phyloP scores from a whole-genome alignment of 306 rosid genomes.

The Lathyrus aphaca region DNA sequence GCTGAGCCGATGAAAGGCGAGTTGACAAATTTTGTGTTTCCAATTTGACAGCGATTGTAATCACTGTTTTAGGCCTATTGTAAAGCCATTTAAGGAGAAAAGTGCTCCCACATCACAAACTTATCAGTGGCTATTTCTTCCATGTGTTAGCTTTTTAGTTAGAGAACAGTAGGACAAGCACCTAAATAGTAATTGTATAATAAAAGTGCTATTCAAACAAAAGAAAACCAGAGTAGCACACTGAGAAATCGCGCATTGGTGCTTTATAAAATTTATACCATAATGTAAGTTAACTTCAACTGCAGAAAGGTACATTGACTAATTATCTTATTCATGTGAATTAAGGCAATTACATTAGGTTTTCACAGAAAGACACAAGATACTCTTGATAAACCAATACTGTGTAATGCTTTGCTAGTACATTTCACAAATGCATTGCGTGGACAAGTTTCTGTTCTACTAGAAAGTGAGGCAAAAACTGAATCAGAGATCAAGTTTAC shows the following conservation, averaged over 20 bases:
- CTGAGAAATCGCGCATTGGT: not conserved
- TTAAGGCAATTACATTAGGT: constrained; percentile 24
- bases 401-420: constrained; percentile 10
- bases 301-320: constrained; percentile 8
- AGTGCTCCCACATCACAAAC: not conserved
- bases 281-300: constrained; percentile 13
- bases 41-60: not conserved
- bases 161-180: not conserved
- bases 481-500: constrained; percentile 73
- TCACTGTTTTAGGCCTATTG: not conserved
- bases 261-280: not conserved
- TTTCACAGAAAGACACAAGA: constrained; percentile 3
- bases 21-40: not conserved
- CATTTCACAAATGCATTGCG: constrained; percentile 28
- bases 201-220: not conserved
- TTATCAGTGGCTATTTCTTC: not conserved
- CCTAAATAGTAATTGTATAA: not conserved
- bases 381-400: constrained; percentile 12
- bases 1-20: not conserved
- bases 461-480: constrained; percentile 32
- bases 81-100: not conserved
- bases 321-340: constrained; percentile 27
- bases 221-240: not conserved
- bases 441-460: constrained; percentile 34
- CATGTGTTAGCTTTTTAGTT: not conserved